Evolutionary conservation across 371 early-diverging fungal species (phyloP).

Genomic region (Mucor saturninus): DNA sequence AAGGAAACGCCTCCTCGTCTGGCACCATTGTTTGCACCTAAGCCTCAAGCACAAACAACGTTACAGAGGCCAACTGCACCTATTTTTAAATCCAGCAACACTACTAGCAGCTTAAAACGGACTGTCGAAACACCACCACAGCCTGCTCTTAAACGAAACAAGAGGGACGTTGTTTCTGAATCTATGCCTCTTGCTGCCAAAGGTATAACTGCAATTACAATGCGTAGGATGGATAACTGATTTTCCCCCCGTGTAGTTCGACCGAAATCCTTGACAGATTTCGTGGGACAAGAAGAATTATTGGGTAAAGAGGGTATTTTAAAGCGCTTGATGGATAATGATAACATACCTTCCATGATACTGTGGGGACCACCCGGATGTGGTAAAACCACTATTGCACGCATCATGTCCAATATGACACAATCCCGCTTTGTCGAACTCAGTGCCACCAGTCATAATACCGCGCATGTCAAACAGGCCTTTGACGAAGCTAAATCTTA

Average conservation of each 20-base stretch:
- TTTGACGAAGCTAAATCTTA: constrained; percentile 75
- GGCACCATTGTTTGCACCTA: constrained; percentile 28
- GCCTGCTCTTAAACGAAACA: constrained; percentile 13
- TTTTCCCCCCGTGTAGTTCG: constrained; percentile 48
- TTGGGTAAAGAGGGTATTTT: constrained; percentile 70
- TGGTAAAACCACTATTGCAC: constrained; percentile 87
- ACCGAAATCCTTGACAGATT: constrained; percentile 64
- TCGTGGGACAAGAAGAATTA: constrained; percentile 78
- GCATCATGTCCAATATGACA: constrained; percentile 70
- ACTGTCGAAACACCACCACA: not conserved
- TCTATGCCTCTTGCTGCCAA: constrained; percentile 57
- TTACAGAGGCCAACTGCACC: not conserved
- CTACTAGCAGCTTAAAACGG: not conserved
- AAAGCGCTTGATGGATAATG: constrained; percentile 63
- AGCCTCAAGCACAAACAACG: not conserved
- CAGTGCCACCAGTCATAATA: constrained; percentile 72
- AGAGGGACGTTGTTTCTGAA: constrained; percentile 23
- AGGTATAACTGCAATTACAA: constrained; percentile 25
- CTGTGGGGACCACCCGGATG: constrained; percentile 80
- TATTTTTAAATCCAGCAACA: not conserved
- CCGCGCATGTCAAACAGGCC: constrained; percentile 69
- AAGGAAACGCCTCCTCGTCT: not conserved
- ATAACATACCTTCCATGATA: constrained; percentile 70
- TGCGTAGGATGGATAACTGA: not conserved
- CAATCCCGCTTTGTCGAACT: constrained; percentile 73